phyloP scores from a whole-genome alignment of 148 eudicot species.

The Camellia lanceoleosa region DNA sequence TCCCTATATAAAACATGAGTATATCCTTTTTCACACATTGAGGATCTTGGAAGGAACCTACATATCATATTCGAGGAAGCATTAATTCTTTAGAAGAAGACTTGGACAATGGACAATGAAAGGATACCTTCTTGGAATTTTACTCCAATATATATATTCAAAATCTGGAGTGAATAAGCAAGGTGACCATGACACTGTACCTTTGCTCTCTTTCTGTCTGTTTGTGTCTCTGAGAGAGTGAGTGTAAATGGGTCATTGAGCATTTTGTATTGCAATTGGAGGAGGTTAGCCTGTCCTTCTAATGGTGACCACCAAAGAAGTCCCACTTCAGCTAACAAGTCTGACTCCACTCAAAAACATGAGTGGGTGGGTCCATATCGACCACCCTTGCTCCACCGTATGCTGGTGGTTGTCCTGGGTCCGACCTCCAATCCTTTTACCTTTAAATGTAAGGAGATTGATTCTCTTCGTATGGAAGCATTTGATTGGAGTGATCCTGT shows the following conservation, averaged over 20 bases:
- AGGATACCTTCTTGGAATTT: background rate
- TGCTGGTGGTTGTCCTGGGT: background rate
- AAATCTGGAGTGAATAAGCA: background rate
- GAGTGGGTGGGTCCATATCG: background rate
- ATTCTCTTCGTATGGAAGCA: too few relatives aligned
- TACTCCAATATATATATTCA: too few relatives aligned
- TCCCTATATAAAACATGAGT: too few relatives aligned
- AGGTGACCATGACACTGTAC: conserved; percentile 9
- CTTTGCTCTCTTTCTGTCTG: background rate
- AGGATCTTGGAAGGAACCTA: background rate
- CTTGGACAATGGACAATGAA: background rate
- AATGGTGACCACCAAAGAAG: background rate
- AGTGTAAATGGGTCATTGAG: background rate
- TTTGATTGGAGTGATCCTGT: too few relatives aligned
- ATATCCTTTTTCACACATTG: background rate
- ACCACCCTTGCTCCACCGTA: background rate
- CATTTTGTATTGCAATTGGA: background rate
- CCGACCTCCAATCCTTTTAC: background rate
- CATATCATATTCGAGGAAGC: background rate
- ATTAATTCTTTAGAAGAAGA: background rate
- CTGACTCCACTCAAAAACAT: background rate
- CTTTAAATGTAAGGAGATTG: background rate
- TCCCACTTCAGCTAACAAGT: background rate
- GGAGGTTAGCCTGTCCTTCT: background rate
- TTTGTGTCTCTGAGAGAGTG: too few relatives aligned